Percentiles rank a stretch among this genome's conserved stretches.
Evolutionary conservation across 1,284 basidiomycete genomes (phyloP).

Genomic region (Bjerkandera adusta): DNA sequence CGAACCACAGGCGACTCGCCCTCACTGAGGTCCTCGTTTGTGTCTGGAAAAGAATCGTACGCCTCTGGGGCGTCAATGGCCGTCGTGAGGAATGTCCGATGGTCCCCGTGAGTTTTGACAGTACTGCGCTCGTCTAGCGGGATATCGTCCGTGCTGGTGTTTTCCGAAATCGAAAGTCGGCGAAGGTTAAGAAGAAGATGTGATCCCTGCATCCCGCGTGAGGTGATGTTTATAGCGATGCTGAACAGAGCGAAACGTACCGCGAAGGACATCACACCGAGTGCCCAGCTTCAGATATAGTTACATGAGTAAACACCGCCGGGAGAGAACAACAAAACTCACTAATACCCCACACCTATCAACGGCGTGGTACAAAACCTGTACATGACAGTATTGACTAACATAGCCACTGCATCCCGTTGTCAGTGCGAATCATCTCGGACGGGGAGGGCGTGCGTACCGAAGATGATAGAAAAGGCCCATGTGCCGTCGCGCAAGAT

Average conservation of each 20-base stretch:
- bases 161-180: not conserved
- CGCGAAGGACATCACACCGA: constrained; percentile 15
- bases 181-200: constrained; percentile 20
- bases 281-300: constrained; percentile 18
- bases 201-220: constrained; percentile 14
- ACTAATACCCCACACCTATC: constrained; percentile 15
- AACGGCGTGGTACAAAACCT: constrained; percentile 10
- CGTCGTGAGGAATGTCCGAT: no score
- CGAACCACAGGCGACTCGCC: no score
- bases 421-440: no score
- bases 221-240: no score
- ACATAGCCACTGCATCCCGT: constrained; percentile 15
- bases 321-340: not conserved
- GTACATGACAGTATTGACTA: constrained; percentile 17
- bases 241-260: no score
- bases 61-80: no score
- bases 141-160: not conserved
- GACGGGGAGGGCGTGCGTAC: constrained; percentile 7
- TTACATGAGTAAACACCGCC: not conserved
- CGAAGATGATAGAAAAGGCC: constrained; percentile 35
- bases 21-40: no score
- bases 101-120: no score
- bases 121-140: no score
- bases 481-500: constrained; percentile 38
- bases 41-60: no score